These are phyloP conservation scores for Termitomyces sp. DNA, from an alignment of 768 basidiomycete genomes.

Conservation along the genomic window DNA sequence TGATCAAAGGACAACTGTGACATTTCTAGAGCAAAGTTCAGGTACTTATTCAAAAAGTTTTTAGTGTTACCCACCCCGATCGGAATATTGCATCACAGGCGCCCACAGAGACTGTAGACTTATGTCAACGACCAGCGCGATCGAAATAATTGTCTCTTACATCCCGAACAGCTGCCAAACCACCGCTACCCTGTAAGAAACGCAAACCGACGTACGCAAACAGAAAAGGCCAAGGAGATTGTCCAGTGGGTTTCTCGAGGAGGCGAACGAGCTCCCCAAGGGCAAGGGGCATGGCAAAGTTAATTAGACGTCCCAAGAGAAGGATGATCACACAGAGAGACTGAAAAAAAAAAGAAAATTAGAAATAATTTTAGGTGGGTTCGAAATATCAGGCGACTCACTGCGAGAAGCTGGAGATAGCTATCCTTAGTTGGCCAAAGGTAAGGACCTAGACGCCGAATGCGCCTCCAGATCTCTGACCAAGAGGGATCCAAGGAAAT, in stretches of 20 bases:
- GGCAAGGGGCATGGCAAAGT: slow-evolving; percentile 65
- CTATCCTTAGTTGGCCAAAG: slow-evolving; percentile 77
- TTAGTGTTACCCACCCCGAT: slow-evolving; percentile 44
- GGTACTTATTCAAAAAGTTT: neutral
- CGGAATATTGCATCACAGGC: slow-evolving; percentile 88
- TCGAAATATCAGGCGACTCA: slow-evolving; percentile 30
- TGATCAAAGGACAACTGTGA: slow-evolving; percentile 84
- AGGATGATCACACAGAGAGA: slow-evolving; percentile 68
- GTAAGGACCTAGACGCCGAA: slow-evolving; percentile 70
- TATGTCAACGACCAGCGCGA: neutral
- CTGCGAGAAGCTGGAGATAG: slow-evolving; percentile 69
- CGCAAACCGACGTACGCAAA: slow-evolving; percentile 66
- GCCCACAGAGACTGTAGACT: slow-evolving; percentile 65
- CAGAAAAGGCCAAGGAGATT: slow-evolving; percentile 69
- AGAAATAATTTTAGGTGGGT: neutral
- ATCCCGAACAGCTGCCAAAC: slow-evolving; percentile 67
- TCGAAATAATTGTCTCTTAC: slow-evolving; percentile 28
- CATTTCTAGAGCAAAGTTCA: slow-evolving; percentile 57
- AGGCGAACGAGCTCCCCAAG: slow-evolving; percentile 64
- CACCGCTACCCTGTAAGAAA: slow-evolving; percentile 76
- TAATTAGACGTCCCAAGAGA: slow-evolving; percentile 73
- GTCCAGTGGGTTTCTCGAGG: slow-evolving; percentile 45
- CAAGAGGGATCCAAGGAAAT: slow-evolving; percentile 66
- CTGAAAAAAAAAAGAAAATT: slow-evolving; percentile 35
- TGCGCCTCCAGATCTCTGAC: slow-evolving; percentile 63